phyloP scores from a whole-genome alignment of 208 protist species.

The Acanthamoeba lenticulata region DNA sequence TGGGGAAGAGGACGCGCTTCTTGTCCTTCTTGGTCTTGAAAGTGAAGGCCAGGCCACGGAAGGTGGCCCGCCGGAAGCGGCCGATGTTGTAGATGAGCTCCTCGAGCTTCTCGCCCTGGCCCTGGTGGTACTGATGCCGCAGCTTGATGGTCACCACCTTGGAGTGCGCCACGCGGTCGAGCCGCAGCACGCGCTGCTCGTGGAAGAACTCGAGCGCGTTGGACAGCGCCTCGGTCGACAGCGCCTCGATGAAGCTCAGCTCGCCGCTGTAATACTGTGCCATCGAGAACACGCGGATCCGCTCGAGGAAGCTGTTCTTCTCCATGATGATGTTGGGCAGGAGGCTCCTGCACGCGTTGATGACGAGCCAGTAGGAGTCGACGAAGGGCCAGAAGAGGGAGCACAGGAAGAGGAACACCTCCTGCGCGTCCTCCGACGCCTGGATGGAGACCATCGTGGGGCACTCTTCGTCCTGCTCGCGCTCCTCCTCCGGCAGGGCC shows the following conservation, averaged over 20 bases:
- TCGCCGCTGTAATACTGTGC: slow-evolving; percentile 19
- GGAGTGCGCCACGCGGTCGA: slow-evolving; percentile 11
- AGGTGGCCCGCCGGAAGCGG: slow-evolving; percentile 17
- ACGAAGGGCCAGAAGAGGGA: slow-evolving; percentile 59
- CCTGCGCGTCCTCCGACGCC: neutral
- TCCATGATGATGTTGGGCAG: slow-evolving; percentile 41
- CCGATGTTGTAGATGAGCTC: slow-evolving; percentile 38
- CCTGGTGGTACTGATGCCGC: neutral
- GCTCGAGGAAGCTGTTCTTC: slow-evolving; percentile 6
- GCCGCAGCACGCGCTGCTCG: neutral
- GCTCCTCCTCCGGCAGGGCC: neutral
- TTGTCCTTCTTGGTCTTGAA: slow-evolving; percentile 21
- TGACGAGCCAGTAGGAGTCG: slow-evolving; percentile 67
- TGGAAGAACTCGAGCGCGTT: slow-evolving; percentile 33
- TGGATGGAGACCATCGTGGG: neutral
- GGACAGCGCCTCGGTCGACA: slow-evolving; percentile 1
- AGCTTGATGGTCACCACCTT: slow-evolving; percentile 45
- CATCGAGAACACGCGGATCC: neutral
- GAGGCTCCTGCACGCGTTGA: neutral
- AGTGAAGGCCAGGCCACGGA: slow-evolving; percentile 2
- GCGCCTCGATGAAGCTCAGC: slow-evolving; percentile 22
- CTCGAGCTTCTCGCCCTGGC: slow-evolving; percentile 33
- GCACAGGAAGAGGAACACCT: slow-evolving; percentile 63
- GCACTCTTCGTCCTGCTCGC: neutral
- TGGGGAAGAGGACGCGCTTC: neutral